Conservation (phyloP, 192 early-diverging fungal species). For the Entrophospora sp. region DNA sequence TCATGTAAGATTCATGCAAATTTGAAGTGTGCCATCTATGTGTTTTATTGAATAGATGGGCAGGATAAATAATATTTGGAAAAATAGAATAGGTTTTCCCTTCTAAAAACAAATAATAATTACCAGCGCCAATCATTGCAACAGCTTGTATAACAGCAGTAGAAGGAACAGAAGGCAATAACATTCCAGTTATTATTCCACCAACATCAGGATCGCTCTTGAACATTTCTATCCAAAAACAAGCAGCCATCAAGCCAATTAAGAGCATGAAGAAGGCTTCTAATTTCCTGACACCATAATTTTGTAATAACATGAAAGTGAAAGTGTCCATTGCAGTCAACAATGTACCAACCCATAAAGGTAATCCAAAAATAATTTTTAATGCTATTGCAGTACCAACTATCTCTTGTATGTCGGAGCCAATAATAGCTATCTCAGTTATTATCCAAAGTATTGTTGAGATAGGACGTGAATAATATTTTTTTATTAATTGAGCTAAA, state of each 20-base stretch:
- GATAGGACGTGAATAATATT: slow-evolving; percentile 40
- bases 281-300: slow-evolving; percentile 55
- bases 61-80: too few species aligned
- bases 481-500: slow-evolving; percentile 43
- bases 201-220: slow-evolving; percentile 38
- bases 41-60: too few species aligned
- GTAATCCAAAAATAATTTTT: slow-evolving; percentile 62
- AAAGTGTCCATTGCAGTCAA: slow-evolving; percentile 75
- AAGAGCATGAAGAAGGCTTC: slow-evolving; percentile 67
- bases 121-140: slow-evolving; percentile 50
- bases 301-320: slow-evolving; percentile 57
- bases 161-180: slow-evolving; percentile 45
- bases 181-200: slow-evolving; percentile 42
- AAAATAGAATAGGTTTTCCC: too few species aligned
- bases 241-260: slow-evolving; percentile 62
- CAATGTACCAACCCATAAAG: slow-evolving; percentile 64
- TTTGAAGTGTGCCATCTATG: too few species aligned
- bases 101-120: background rate
- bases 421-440: slow-evolving; percentile 59
- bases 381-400: slow-evolving; percentile 88
- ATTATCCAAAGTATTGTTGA: slow-evolving; percentile 45
- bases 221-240: slow-evolving; percentile 66
- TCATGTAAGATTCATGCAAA: too few species aligned
- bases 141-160: slow-evolving; percentile 55
- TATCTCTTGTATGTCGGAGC: slow-evolving; percentile 68